These are phyloP conservation scores for Cordyceps fumosorosea DNA, from an alignment of 2,329 filamentous ascomycete genomes.

Conservation along the genomic window DNA sequence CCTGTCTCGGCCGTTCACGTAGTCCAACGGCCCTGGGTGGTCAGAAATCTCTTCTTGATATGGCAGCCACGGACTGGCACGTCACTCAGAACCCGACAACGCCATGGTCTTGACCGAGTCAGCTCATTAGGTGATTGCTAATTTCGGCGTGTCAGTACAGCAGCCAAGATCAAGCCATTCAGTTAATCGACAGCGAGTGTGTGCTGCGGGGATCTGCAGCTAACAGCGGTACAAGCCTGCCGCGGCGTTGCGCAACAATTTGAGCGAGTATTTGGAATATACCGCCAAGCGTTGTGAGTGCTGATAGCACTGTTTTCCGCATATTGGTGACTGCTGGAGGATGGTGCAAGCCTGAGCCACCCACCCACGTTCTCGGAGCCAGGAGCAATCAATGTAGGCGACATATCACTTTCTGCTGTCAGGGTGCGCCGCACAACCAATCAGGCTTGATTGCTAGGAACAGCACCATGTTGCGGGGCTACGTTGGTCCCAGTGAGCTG, in stretches of 20 bases:
- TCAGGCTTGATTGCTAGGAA: slow-evolving; percentile 9
- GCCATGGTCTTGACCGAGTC: not conserved
- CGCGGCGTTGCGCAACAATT: not conserved
- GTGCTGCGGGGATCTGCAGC: not conserved
- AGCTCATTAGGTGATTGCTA: not conserved
- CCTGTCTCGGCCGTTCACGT: not conserved
- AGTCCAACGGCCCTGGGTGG: not conserved
- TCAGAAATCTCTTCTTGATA: not conserved
- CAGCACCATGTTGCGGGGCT: not conserved
- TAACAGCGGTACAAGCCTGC: not conserved
- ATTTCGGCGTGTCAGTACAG: not conserved
- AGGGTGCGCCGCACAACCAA: slow-evolving; percentile 14
- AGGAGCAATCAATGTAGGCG: slow-evolving; percentile 13
- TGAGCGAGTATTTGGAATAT: slow-evolving; percentile 4
- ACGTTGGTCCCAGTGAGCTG: not conserved
- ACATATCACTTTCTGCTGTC: slow-evolving; percentile 15
- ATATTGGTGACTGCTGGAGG: not conserved
- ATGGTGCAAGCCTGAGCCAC: not conserved
- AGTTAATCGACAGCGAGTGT: not conserved
- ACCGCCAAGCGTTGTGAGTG: not conserved
- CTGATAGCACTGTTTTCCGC: not conserved
- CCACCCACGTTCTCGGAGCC: slow-evolving; percentile 2
- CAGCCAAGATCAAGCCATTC: slow-evolving; percentile 9
- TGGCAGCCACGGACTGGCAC: not conserved
- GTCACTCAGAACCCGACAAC: not conserved